A percentile compares a stretch with the other conserved stretches of the same genome.
Conservation (phyloP, 78 protist genomes). For the Isochrysis galbana region DNA sequence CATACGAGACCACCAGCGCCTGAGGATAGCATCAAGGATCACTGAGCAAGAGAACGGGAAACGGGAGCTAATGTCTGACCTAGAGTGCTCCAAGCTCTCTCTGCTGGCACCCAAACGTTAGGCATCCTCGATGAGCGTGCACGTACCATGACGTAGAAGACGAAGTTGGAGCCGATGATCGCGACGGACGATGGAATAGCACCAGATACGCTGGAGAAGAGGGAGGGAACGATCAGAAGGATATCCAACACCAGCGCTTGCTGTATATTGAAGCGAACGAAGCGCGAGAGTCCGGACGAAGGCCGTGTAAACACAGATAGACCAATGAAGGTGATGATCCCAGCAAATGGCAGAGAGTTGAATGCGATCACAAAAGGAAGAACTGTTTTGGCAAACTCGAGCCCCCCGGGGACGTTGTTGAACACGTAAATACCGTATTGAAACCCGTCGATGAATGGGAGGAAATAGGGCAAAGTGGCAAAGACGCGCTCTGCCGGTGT, state of each 20-base stretch:
- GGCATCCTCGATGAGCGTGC: not conserved
- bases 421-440: not conserved
- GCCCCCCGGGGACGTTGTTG: not conserved
- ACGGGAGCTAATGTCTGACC: no score
- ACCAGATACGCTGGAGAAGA: not conserved
- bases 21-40: not conserved
- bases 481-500: not conserved
- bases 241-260: not conserved
- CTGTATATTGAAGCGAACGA: not conserved
- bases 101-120: not conserved
- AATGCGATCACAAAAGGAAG: not conserved
- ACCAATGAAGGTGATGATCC: not conserved
- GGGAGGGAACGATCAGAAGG: not conserved
- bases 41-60: not conserved
- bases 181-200: not conserved
- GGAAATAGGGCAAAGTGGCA: not conserved
- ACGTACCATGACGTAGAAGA: not conserved
- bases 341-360: not conserved
- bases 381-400: not conserved
- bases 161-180: not conserved
- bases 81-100: no score
- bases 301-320: not conserved
- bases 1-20: not conserved
- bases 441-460: not conserved
- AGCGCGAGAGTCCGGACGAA: not conserved